phyloP scores from a whole-genome alignment of 2,329 filamentous ascomycete species.

The Hypoxylon sp. region DNA sequence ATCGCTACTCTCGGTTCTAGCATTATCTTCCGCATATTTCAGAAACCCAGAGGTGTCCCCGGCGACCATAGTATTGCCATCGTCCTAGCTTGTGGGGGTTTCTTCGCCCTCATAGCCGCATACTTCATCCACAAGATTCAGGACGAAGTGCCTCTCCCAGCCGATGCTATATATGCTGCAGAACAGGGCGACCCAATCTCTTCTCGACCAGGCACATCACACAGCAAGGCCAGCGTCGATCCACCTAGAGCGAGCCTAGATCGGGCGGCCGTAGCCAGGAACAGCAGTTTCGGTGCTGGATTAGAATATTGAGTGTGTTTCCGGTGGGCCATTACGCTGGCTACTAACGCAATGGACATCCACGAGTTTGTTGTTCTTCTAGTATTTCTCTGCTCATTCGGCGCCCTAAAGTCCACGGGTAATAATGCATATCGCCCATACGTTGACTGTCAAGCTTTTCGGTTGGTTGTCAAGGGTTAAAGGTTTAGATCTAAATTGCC shows the following conservation, averaged over 20 bases:
- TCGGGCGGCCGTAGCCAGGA: conserved; percentile 63
- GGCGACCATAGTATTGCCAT: conserved; percentile 91
- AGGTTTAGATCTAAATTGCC: conserved; percentile 25
- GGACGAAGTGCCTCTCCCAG: conserved; percentile 67
- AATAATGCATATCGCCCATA: conserved; percentile 4
- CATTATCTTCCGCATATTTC: conserved; percentile 85
- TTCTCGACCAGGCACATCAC: conserved; percentile 50
- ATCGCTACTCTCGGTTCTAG: conserved; percentile 88
- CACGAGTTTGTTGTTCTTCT: conserved; percentile 13
- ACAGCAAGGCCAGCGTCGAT: conserved; percentile 60
- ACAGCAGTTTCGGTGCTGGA: conserved; percentile 64
- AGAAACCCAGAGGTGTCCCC: conserved; percentile 87
- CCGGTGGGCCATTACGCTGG: conserved; percentile 17
- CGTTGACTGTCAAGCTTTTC: conserved; percentile 3
- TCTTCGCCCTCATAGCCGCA: conserved; percentile 82
- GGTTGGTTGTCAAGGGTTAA: conserved; percentile 5
- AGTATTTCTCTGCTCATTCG: conserved; percentile 1
- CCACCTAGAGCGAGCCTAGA: conserved; percentile 61
- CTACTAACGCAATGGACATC: conserved; percentile 1
- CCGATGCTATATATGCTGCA: conserved; percentile 58
- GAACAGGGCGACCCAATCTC: conserved; percentile 60
- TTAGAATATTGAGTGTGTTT: conserved; percentile 59
- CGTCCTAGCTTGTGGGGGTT: conserved; percentile 86
- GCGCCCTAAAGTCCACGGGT: neutral
- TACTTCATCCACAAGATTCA: conserved; percentile 78